These are phyloP conservation scores for Pichia heedii DNA, from an alignment of 805 yeast genomes.

Conservation along the genomic window DNA sequence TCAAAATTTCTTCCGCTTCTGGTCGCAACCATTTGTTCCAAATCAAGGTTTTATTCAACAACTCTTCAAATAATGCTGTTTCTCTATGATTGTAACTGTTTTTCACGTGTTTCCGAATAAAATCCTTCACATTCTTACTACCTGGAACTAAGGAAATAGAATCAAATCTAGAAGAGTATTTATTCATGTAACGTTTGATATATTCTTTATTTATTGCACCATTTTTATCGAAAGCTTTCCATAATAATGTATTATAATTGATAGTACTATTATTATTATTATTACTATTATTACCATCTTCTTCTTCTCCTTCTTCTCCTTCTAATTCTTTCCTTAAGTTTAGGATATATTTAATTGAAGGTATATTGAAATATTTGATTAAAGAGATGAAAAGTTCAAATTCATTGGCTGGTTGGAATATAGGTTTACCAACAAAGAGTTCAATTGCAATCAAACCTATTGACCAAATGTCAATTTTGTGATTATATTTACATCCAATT, in stretches of 20 bases:
- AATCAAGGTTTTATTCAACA: constrained; percentile 16
- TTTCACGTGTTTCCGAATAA: not conserved
- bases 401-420: constrained; percentile 43
- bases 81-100: no score
- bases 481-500: constrained; percentile 51
- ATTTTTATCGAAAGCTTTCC: constrained; percentile 27
- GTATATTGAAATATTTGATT: constrained; percentile 37
- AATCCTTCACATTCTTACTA: not conserved
- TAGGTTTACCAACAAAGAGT: constrained; percentile 48
- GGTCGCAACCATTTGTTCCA: constrained; percentile 30
- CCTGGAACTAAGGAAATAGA: not conserved
- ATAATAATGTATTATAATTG: constrained; percentile 27
- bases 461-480: constrained; percentile 79
- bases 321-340: constrained; percentile 28
- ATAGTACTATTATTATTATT: not conserved
- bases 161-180: not conserved
- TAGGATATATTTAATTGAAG: constrained; percentile 32
- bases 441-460: constrained; percentile 90
- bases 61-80: not conserved
- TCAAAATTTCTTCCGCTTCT: not conserved
- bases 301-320: constrained; percentile 14
- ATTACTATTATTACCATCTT: constrained; percentile 27
- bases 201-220: constrained; percentile 21
- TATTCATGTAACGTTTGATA: constrained; percentile 2
- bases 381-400: constrained; percentile 36